These are phyloP conservation scores for Thelonectria rubi DNA, from an alignment of 2,329 filamentous ascomycete genomes.

Conservation along the genomic window DNA sequence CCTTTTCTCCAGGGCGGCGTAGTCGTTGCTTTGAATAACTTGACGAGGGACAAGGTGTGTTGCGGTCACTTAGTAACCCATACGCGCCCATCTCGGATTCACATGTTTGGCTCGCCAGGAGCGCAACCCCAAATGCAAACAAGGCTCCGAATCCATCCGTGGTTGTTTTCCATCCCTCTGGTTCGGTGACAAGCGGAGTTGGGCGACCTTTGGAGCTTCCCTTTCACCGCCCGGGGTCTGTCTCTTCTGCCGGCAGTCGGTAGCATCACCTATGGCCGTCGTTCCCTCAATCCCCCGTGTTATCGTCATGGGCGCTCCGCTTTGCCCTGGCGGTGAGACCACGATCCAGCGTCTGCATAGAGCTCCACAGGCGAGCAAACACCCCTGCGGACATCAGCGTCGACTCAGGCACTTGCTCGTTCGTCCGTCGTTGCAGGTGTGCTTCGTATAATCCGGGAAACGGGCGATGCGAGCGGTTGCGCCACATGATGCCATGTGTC, in stretches of 20 bases:
- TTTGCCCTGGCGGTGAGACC: conserved; percentile 26
- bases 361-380: conserved; percentile 19
- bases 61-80: conserved; percentile 18
- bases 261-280: conserved; percentile 8
- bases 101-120: conserved; percentile 5
- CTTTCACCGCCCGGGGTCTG: conserved; percentile 18
- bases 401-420: neutral
- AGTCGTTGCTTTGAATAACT: conserved; percentile 16
- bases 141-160: neutral
- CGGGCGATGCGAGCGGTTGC: neutral
- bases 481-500: neutral
- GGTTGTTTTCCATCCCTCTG: neutral
- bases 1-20: conserved; percentile 21
- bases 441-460: neutral
- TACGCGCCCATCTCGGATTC: conserved; percentile 12
- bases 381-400: conserved; percentile 13
- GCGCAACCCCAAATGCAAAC: conserved; percentile 8
- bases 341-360: conserved; percentile 23
- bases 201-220: neutral
- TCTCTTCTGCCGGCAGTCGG: conserved; percentile 10
- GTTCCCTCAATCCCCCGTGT: conserved; percentile 14
- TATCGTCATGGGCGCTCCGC: conserved; percentile 15
- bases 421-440: neutral
- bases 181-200: neutral
- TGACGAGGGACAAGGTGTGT: conserved; percentile 4